Evolutionary conservation across 371 early-diverging fungal species (phyloP), one percentile per base, ranked within the genome.

Genomic region (Rhizopus arrhizus): DNA sequence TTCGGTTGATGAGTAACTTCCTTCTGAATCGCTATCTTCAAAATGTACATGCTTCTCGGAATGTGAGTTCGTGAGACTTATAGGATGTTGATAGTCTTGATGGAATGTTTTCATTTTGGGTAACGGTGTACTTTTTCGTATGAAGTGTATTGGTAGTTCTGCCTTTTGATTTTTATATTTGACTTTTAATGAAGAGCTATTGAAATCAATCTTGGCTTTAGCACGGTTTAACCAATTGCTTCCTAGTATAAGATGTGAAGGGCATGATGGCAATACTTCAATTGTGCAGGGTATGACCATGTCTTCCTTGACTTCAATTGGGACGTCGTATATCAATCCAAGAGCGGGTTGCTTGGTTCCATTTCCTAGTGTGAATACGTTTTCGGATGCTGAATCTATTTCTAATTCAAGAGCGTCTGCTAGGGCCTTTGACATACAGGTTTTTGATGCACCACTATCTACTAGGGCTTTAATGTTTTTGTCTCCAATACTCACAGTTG

Each of bases 291-390:
- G 56, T 9, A 56, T 46, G 4, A 34, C 43, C 1, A 56, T 5
- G 8, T 56, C 40, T 41, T 41, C n/a, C 11, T 51, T 51, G 4
- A n/a, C 31, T 33, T 11, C 33, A 3, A 51, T 34, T 1, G 58
- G 58, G 5, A 57, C 58, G 34, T 57, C 58, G 15, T 48, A 57
- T 0, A 57, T 31, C 2, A 57, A n/a, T 2, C 58, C 58, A 0
- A 57, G 31, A 28, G 58, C 36, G 0, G 58, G 47, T 48, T 57
- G 58, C n/a, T 57, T 57, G 16, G 38, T 38, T 13, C 58, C 58
- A 31, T 57, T 57, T 28, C 49, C 58, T 12, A 57, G 8, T 15
- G 58, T 57, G 22, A 57, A 48, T 0, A 57, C 28, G 1, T 38
- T 36, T 7, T 15, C 35, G 0, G 49, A 48, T n/a, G 58, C 40